phyloP scores from a whole-genome alignment of 2,329 filamentous ascomycete genomes.

The Ceratocystis lukuohia region DNA sequence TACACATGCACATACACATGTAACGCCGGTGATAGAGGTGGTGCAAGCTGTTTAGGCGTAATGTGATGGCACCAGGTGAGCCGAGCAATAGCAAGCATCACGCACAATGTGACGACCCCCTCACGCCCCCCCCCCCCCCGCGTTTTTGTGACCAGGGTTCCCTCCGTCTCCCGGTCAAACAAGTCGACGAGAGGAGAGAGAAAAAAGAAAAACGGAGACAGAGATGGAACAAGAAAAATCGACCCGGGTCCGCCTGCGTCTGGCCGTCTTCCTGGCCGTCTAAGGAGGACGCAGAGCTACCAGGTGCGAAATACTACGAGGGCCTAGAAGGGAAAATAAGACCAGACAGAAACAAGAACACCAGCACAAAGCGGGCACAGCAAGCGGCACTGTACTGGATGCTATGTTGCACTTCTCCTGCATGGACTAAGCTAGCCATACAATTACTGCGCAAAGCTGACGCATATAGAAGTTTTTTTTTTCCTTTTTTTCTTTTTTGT shows the following conservation, averaged over 20 bases:
- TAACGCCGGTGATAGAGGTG: background rate
- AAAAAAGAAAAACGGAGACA: too few species aligned
- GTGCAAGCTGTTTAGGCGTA: background rate
- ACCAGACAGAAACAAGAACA: too few species aligned
- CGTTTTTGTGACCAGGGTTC: background rate
- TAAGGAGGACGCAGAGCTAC: too few species aligned
- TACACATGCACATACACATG: background rate
- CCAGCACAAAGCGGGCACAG: too few species aligned
- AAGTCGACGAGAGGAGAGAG: too few species aligned
- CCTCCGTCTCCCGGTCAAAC: background rate
- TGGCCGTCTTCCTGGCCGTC: too few species aligned
- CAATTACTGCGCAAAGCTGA: background rate
- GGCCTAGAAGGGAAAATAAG: too few species aligned
- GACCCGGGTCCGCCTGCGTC: too few species aligned
- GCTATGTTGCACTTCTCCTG: too few species aligned
- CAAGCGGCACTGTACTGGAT: too few species aligned
- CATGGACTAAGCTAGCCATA: background rate
- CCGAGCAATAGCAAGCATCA: background rate
- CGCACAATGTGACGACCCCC: background rate
- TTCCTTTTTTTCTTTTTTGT: background rate
- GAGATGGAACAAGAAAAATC: too few species aligned
- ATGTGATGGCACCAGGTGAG: background rate
- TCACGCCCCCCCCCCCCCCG: background rate
- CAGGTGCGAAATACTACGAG: too few species aligned
- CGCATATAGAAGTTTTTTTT: background rate